Conservation (phyloP, 2,329 filamentous ascomycete genomes). For the Phialophora verrucosa region DNA sequence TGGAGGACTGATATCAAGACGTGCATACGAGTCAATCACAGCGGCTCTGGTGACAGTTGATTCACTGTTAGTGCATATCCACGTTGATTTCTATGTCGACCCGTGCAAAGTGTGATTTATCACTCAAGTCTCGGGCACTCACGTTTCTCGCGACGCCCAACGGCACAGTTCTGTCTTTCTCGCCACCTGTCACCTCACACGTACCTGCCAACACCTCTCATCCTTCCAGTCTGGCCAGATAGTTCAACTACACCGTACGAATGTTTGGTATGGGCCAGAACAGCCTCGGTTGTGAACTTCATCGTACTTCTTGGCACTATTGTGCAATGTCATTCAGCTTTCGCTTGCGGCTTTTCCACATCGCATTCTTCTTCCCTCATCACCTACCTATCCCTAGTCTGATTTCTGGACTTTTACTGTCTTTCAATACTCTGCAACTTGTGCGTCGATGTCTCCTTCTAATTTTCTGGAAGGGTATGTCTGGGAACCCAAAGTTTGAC, state of each 20-base stretch:
- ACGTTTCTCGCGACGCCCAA: not conserved
- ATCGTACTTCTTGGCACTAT: not conserved
- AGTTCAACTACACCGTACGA: not conserved
- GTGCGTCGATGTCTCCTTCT: no score
- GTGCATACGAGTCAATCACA: not conserved
- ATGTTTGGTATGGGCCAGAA: not conserved
- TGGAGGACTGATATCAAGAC: not conserved
- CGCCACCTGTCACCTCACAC: not conserved
- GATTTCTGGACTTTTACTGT: no score
- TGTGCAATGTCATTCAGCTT: not conserved
- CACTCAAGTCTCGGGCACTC: not conserved
- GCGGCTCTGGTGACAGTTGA: not conserved
- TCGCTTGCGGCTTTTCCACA: no score
- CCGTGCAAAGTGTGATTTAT: not conserved
- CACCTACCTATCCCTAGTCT: no score
- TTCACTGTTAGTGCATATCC: not conserved
- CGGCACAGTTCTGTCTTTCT: not conserved
- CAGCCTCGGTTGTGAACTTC: not conserved
- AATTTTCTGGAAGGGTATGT: no score
- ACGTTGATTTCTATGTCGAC: not conserved
- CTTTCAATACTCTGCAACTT: no score
- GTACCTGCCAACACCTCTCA: not conserved
- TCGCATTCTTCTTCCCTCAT: no score
- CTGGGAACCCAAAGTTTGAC: no score
- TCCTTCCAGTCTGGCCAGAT: not conserved